Evolutionary conservation across 1,139 yeast genomes (phyloP).

Genomic region (Saccharomycopsis phalli): DNA sequence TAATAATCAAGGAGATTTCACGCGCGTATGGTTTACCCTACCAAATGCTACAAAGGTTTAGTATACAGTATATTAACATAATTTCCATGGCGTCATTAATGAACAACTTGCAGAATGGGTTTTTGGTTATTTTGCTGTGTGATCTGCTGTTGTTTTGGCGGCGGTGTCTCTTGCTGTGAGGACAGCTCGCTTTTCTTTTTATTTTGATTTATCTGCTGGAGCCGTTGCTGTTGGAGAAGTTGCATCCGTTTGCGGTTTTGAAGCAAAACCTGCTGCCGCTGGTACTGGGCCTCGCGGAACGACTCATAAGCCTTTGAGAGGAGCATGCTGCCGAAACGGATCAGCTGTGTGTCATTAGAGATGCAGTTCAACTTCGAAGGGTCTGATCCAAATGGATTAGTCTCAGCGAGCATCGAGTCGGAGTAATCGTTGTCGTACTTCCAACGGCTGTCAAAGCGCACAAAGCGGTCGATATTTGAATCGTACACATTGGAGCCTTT

Average conservation of each 20-base stretch:
- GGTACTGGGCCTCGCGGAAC: slow-evolving; percentile 36
- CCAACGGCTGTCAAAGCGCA: slow-evolving; percentile 64
- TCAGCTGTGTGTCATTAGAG: slow-evolving; percentile 78
- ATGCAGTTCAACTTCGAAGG: slow-evolving; percentile 72
- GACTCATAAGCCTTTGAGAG: slow-evolving; percentile 78
- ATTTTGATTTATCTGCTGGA: slow-evolving; percentile 28
- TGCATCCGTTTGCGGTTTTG: slow-evolving; percentile 43
- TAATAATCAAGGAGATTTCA: too few species aligned
- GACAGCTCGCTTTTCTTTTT: slow-evolving; percentile 27
- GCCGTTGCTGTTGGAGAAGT: slow-evolving; percentile 36
- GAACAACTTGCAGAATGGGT: too few species aligned
- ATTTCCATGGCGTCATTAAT: too few species aligned
- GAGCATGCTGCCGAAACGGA: slow-evolving; percentile 86
- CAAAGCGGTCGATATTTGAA: slow-evolving; percentile 41
- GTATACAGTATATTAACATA: too few species aligned
- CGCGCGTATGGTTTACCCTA: too few species aligned
- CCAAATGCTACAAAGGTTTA: too few species aligned
- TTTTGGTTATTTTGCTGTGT: too few species aligned
- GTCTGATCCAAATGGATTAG: slow-evolving; percentile 48
- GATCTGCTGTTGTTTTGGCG: slow-evolving; percentile 21
- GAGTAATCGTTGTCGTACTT: slow-evolving; percentile 61
- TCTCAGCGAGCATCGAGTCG: slow-evolving; percentile 35
- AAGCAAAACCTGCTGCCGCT: slow-evolving; percentile 36
- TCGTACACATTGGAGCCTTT: slow-evolving; percentile 40
- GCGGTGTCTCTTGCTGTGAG: slow-evolving; percentile 25